These are phyloP conservation scores for Vitellaria paradoxa DNA, from an alignment of 179 eudicot genomes.

Conservation along the genomic window DNA sequence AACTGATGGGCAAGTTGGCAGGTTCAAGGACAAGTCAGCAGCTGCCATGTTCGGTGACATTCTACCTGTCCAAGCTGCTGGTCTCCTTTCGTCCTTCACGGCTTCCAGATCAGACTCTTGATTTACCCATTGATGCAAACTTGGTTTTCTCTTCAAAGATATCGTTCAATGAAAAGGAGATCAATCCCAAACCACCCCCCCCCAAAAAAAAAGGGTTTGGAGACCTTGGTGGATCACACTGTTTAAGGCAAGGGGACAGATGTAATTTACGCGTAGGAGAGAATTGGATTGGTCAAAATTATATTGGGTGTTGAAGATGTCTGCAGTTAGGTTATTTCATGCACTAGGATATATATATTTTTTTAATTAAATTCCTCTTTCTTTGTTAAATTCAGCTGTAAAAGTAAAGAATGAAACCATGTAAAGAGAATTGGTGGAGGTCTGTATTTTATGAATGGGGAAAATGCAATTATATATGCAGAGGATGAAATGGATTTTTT, in stretches of 20 bases:
- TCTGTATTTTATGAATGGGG: too few species aligned
- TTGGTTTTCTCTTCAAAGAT: not conserved
- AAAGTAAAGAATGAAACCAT: too few species aligned
- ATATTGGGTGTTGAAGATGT: not conserved
- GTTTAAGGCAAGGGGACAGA: not conserved
- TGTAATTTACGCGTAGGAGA: not conserved
- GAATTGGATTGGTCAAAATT: not conserved
- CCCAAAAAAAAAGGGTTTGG: not conserved
- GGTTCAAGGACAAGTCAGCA: slow-evolving; percentile 65
- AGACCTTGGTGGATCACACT: not conserved
- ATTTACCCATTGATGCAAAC: slow-evolving; percentile 9
- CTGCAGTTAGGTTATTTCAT: too few species aligned
- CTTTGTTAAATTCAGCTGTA: not conserved
- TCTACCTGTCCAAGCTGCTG: slow-evolving; percentile 92
- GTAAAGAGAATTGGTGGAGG: too few species aligned
- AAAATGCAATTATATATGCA: too few species aligned
- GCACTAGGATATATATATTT: not conserved
- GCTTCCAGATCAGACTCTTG: slow-evolving; percentile 71
- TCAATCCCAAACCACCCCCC: not conserved
- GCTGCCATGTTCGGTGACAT: slow-evolving; percentile 85
- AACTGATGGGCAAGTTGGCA: slow-evolving; percentile 73
- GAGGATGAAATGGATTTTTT: too few species aligned
- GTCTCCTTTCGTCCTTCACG: slow-evolving; percentile 85
- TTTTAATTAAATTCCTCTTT: not conserved
- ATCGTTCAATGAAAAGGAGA: not conserved